Base-by-base conservation (phyloP, 2,329 filamentous ascomycete species). In the Trichophyton verrucosum region DNA sequence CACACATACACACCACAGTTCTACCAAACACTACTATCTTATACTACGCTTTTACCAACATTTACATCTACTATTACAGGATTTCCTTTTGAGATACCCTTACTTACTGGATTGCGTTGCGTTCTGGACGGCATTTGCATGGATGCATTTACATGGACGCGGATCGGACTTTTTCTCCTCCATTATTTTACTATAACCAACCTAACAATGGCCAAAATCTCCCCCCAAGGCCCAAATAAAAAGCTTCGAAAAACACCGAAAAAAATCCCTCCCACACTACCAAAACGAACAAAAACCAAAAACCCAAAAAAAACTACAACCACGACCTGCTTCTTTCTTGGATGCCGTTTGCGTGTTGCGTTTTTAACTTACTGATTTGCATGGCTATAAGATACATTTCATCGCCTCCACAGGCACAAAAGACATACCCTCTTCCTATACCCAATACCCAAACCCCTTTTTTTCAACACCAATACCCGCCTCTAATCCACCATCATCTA, bases 81-180 rank as follows among this genome's bases (percentile, higher is more conserved):
- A 46, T 20, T 46, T 46, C 17, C 42, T 46, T 46, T 17, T 46
- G 42, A 46, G 42, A 46, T 46, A 46, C 42, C 42, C 17, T 46
- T 46, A 17, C 7, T 46, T 46, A 46, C 42, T 46, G 42, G 42
- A 17, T 20, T 46, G 42, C 42, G 11, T 46, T 46, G 42, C 42
- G 42, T 46, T 51, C 47, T 30, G 47, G 47, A 51, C 24, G 20
- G 47, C 47, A 51, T 51, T 51, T 51, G 20, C 47, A 51, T 30
- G 47, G 47, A 51, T 51, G 47, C 47, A 51, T 51, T 51, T 51
- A 51, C 47, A 51, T 51, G 47, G 47, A 30, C 24, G 20, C 47
- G 20, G 47, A 51, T 46, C 42, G 42, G 42, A 46, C 42, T 17
- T 46, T 46, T 46, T 46, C 42, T 46, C 15, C 42, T 46, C 11